Base-by-base conservation (phyloP, 2,329 filamentous ascomycete genomes). In the Aureobasidium vineae region DNA sequence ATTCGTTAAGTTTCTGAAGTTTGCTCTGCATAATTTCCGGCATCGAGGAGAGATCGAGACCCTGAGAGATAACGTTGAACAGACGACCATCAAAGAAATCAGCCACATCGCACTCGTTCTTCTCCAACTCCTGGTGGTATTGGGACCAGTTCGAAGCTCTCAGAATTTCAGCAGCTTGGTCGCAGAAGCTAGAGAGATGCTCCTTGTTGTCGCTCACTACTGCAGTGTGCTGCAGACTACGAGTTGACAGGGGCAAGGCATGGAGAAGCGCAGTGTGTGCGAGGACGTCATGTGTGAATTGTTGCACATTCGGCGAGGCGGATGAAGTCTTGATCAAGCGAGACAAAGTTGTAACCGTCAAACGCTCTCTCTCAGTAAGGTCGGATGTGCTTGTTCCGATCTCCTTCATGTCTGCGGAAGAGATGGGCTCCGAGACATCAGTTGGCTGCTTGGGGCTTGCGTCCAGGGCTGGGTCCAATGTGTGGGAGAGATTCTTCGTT, bases 21-120 rank as follows among this genome's bases (percentile, higher is more conserved):
- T 45, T 64, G 23, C n/a, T 26, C 28, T 64, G 61, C 36, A 36
- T 36, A 5, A 19, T 28, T n/a, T 53, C 49, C 3, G 61, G 49
- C 36, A 64, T 23, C 8, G 23, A 36, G 16, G 61, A 64, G 2
- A 45, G 15, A 36, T 64, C 38, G 15, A 64, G 38, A 28, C 61
- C 49, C 2, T 54, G 33, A 2, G 28, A 43, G 13, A 75, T 52
- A 23, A 72, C 71, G 23, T 74, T 69, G 67, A 81, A 78, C 6
- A 85, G 71, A 45, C 84, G 78, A 7, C 85, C 85, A 73, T 88
- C 85, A 16, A 87, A 72, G 6, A 85, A 73, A 72, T 88, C 86
- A 19, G 78, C 78, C 6, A 86, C 72, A 71, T 86, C 83, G 70
- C 79, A 81, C 16, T 69, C 36, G 36, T 67, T 68, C 11, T 15